phyloP scores from a whole-genome alignment of 2,329 filamentous ascomycete species.

The Scedosporium boydii region DNA sequence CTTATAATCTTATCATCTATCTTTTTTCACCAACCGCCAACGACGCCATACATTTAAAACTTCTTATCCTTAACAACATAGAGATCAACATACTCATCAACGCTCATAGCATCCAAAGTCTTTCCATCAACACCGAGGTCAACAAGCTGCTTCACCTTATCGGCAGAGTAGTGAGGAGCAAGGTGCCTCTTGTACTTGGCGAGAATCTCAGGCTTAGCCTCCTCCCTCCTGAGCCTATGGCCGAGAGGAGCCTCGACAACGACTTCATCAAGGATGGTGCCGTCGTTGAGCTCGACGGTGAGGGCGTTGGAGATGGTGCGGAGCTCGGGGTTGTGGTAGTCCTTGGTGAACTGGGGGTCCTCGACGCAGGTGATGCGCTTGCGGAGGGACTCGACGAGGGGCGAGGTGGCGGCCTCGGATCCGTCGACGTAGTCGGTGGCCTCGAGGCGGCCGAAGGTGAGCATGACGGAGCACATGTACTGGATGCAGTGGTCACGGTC shows the following conservation, averaged over 20 bases:
- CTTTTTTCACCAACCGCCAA: background rate
- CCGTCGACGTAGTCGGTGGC: conserved; percentile 91
- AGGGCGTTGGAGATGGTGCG: conserved; percentile 96
- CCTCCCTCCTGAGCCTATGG: conserved; percentile 81
- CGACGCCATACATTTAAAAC: conserved; percentile 23
- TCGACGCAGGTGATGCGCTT: conserved; percentile 94
- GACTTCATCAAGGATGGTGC: conserved; percentile 81
- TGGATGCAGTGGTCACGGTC: conserved; percentile 99
- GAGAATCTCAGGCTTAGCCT: conserved; percentile 95
- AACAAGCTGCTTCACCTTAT: conserved; percentile 70
- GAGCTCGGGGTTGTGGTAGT: conserved; percentile 90
- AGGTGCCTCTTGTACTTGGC: conserved; percentile 94
- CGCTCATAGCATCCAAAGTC: conserved; percentile 68
- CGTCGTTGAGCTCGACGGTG: conserved; percentile 90
- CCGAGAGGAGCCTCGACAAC: conserved; percentile 91
- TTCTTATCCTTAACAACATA: conserved; percentile 57
- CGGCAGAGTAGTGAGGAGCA: conserved; percentile 67
- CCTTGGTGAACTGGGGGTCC: conserved; percentile 85
- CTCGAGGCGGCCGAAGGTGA: conserved; percentile 86
- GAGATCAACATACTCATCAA: conserved; percentile 91
- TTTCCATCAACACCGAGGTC: conserved; percentile 66
- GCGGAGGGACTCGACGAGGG: conserved; percentile 81
- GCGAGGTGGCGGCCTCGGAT: conserved; percentile 81
- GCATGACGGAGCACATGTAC: conserved; percentile 98
- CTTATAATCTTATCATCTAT: background rate